Percentiles rank a stretch among this genome's conserved stretches.
Evolutionary conservation across 768 basidiomycete genomes (phyloP).

Genomic region (Kwoniella heveanensis): DNA sequence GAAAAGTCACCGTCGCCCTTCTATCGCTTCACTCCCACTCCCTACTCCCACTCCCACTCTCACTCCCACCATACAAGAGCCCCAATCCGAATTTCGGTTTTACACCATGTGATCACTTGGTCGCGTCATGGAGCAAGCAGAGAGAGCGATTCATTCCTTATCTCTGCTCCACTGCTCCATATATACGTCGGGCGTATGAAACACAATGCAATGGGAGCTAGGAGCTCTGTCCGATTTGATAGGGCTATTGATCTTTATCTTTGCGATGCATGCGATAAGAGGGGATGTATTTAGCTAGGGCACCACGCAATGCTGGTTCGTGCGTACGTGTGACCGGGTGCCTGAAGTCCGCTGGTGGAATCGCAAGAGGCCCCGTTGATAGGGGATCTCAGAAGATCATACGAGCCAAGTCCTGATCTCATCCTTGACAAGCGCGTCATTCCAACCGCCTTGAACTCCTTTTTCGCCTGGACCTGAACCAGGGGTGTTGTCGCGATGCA

Average conservation of each 20-base stretch:
- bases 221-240: background rate
- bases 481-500: slow-evolving; percentile 22
- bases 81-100: slow-evolving; percentile 1
- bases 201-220: no score
- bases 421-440: slow-evolving; percentile 32
- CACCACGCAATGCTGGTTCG: background rate
- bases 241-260: no score
- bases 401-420: slow-evolving; percentile 46
- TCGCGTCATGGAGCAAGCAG: no score
- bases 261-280: no score
- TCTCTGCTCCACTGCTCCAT: no score
- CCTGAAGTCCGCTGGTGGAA: background rate
- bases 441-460: slow-evolving; percentile 31
- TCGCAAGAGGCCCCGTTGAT: no score
- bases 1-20: no score
- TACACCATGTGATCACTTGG: background rate
- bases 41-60: background rate
- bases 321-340: background rate
- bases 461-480: slow-evolving; percentile 15
- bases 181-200: no score
- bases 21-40: background rate
- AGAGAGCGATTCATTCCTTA: background rate
- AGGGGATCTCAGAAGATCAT: slow-evolving; percentile 3
- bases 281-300: no score
- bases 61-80: background rate